Evolutionary conservation across 164 flowering plant species (phyloP), one percentile per base, ranked within the genome.

Genomic region (Chimonanthus salicifolius): DNA sequence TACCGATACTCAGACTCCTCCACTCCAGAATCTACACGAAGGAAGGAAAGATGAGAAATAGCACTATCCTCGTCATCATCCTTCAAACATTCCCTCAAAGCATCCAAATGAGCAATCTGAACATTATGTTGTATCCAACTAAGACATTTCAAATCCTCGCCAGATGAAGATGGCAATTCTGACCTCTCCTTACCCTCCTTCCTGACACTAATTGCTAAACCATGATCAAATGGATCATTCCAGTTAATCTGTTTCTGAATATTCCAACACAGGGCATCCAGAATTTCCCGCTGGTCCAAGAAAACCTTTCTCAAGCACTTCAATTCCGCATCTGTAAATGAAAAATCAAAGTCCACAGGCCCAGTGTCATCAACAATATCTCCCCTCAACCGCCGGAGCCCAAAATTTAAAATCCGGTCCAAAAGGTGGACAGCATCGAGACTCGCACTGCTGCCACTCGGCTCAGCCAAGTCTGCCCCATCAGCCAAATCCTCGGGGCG

Each of bases 101-200:
- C 88, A 73, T 88, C 90, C 85, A 95, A 80, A 84, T 95, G 97
- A 4, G 85, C 87, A 16, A 77, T 68, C 86, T 95, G 99, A 71
- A 88, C 89, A 79, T 68, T 77, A 80, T 74, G 86, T 70, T 75
- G 86, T n/a, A 92, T 79, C 84, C 75, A 77, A 8, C 70, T 74
- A 16, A 92, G 81, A 64, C 78, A 76, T 72, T 78, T 81, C n/a
- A 71, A 21, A 69, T 87, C 65, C 16, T 67, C 58, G 3, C 51
- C 87, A 78, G 82, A 87, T 65, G 71, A 81, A 45, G 6, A 58
- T 54, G 16, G 2, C 0, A 64, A 69, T 18, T 67, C 79, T 33
- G 4, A 62, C n/a, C 68, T 69, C 73, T 4, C 76, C 69, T 74
- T 73, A 74, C 65, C 86, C 48, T 75, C 85, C 4, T 71, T 75